These are phyloP conservation scores for Ilyonectria robusta DNA, from an alignment of 2,329 filamentous ascomycete genomes.

Conservation along the genomic window DNA sequence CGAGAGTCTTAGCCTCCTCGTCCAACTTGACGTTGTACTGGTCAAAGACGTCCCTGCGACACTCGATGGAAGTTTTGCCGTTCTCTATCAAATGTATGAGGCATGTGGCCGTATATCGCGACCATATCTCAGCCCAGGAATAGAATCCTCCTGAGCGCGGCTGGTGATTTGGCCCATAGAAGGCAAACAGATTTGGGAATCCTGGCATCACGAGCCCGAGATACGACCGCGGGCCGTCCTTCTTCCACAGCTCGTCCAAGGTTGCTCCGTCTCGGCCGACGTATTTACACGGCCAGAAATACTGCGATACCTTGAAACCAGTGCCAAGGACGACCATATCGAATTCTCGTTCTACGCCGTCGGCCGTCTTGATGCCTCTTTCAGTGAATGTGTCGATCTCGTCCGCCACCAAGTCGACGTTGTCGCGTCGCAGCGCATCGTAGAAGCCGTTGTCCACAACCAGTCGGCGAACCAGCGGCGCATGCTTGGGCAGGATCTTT, in stretches of 20 bases:
- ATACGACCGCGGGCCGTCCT: slow-evolving; percentile 23
- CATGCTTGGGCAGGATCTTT: slow-evolving; percentile 20
- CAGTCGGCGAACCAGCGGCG: slow-evolving; percentile 21
- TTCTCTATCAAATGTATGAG: slow-evolving; percentile 23
- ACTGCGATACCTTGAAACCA: slow-evolving; percentile 27
- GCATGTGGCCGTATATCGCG: slow-evolving; percentile 9
- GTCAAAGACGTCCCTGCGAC: slow-evolving; percentile 17
- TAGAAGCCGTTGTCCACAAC: slow-evolving; percentile 30
- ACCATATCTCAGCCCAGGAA: slow-evolving; percentile 29
- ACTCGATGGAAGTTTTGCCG: slow-evolving; percentile 22
- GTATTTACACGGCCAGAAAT: slow-evolving; percentile 26
- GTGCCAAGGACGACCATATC: slow-evolving; percentile 21
- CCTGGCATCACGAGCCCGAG: slow-evolving; percentile 16
- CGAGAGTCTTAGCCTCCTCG: slow-evolving; percentile 8
- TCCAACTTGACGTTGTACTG: slow-evolving; percentile 23
- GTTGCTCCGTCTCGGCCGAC: slow-evolving; percentile 20
- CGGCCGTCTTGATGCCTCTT: slow-evolving; percentile 12
- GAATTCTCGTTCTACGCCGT: slow-evolving; percentile 7
- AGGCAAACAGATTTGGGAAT: slow-evolving; percentile 23
- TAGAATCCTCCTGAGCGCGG: slow-evolving; percentile 25
- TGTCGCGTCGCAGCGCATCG: slow-evolving; percentile 18
- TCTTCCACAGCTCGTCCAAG: slow-evolving; percentile 18
- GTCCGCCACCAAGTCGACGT: slow-evolving; percentile 13
- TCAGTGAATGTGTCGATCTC: slow-evolving; percentile 16
- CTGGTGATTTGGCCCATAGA: slow-evolving; percentile 26